A percentile compares a stretch with the other conserved stretches of the same genome.
phyloP scores from a whole-genome alignment of 176 grass and related monocot species.

The Neostapfia colusana region DNA sequence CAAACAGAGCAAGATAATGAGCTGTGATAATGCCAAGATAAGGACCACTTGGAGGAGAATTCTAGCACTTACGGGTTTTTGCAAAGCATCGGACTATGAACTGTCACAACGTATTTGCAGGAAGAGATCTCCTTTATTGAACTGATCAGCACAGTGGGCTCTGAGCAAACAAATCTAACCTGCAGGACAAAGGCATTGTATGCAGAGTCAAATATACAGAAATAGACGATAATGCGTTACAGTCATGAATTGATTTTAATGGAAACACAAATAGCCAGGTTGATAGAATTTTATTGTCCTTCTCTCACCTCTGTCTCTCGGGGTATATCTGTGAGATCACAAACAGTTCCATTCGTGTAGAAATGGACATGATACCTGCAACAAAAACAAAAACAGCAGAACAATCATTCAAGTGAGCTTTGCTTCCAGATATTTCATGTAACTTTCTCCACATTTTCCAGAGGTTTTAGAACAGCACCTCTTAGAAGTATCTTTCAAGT shows the following conservation, averaged over 20 bases:
- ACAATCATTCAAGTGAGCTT: background rate
- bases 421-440: background rate
- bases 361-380: slow-evolving; percentile 88
- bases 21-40: background rate
- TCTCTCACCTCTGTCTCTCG: slow-evolving; percentile 79
- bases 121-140: slow-evolving; percentile 95
- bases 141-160: slow-evolving; percentile 63
- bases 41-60: background rate
- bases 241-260: background rate
- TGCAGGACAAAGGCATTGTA: slow-evolving; percentile 35
- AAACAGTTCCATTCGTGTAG: slow-evolving; percentile 84
- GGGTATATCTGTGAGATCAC: slow-evolving; percentile 77
- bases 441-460: background rate
- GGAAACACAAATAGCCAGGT: background rate
- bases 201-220: slow-evolving; percentile 7
- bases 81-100: slow-evolving; percentile 88
- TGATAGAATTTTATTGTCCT: background rate
- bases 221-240: background rate
- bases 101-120: slow-evolving; percentile 81
- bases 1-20: slow-evolving; percentile 1
- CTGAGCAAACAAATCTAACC: slow-evolving; percentile 91
- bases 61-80: slow-evolving; percentile 74
- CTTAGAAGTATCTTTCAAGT: slow-evolving; percentile 67
- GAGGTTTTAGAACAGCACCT: slow-evolving; percentile 43
- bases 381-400: slow-evolving; percentile 17